These are phyloP conservation scores for Phytomonas sp. DNA, from an alignment of 208 protist species.

Conservation along the genomic window DNA sequence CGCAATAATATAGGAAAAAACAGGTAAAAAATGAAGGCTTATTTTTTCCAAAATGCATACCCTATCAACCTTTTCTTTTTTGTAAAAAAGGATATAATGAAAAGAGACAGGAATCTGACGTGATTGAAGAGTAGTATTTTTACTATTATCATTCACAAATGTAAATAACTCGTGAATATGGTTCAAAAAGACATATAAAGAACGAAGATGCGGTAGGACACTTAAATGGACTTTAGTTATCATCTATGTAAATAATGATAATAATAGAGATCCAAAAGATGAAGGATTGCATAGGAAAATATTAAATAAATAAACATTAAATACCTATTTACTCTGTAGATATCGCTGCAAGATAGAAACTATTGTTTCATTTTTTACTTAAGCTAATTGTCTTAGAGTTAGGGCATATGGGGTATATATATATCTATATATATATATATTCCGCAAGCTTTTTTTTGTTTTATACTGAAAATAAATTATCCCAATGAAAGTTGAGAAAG, in stretches of 20 bases:
- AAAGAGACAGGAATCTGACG: not conserved
- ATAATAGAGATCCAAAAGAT: not conserved
- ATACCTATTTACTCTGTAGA: conserved; percentile 4
- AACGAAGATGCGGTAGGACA: not conserved
- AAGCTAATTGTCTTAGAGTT: not conserved
- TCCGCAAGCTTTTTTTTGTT: not conserved
- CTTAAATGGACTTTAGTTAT: not conserved
- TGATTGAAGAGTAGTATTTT: not conserved
- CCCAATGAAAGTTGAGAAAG: not conserved
- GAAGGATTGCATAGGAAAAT: not conserved
- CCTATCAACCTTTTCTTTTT: not conserved
- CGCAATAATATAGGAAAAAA: not conserved
- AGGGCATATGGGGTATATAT: not conserved
- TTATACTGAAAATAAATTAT: not conserved
- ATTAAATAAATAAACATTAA: conserved; percentile 5
- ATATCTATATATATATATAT: conserved; percentile 7
- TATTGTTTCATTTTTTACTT: not conserved
- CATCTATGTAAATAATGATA: not conserved
- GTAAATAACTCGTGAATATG: not conserved
- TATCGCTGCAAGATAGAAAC: conserved; percentile 1
- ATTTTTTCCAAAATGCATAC: not conserved
- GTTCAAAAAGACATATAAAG: not conserved
- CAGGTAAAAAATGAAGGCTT: not conserved
- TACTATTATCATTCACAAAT: not conserved
- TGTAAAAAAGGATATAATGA: not conserved